phyloP scores from a whole-genome alignment of 2,329 filamentous ascomycete genomes.

The Ophiostoma sp. region DNA sequence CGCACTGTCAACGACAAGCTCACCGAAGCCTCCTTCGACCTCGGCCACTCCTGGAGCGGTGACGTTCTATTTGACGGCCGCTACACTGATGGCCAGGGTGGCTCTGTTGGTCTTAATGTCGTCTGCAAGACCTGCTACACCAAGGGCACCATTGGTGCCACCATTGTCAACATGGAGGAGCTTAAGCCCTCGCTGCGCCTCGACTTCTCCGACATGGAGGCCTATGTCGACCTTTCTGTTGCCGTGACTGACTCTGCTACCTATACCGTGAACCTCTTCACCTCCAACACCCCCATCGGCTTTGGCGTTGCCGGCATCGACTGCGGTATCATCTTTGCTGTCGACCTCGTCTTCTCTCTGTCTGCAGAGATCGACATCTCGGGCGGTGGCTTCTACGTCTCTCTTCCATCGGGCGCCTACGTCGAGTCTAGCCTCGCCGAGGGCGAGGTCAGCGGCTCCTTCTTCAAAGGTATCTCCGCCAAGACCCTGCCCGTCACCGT shows the following conservation, averaged over 20 bases:
- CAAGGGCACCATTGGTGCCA: conserved; percentile 43
- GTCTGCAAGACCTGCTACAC: conserved; percentile 47
- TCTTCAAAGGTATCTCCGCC: conserved; percentile 41
- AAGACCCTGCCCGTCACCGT: conserved; percentile 45
- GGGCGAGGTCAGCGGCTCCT: conserved; percentile 42
- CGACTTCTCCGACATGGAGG: conserved; percentile 46
- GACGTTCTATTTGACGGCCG: conserved; percentile 23
- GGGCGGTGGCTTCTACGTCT: conserved; percentile 47
- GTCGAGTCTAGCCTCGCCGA: conserved; percentile 40
- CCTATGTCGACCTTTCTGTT: conserved; percentile 47
- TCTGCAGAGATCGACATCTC: conserved; percentile 47
- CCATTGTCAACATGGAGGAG: conserved; percentile 38
- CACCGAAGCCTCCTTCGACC: conserved; percentile 22
- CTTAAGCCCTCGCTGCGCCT: conserved; percentile 40
- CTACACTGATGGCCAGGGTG: conserved; percentile 14
- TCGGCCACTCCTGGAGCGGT: conserved; percentile 26
- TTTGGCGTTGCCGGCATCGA: conserved; percentile 40
- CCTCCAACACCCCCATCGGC: conserved; percentile 40
- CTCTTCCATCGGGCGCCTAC: conserved; percentile 42
- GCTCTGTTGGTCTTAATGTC: conserved; percentile 31
- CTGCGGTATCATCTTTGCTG: conserved; percentile 43
- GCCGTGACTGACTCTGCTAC: conserved; percentile 41
- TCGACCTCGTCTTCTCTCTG: conserved; percentile 48
- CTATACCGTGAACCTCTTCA: conserved; percentile 48
- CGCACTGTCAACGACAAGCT: conserved; percentile 25